Conservation (phyloP, 768 basidiomycete genomes). For the Lenzites betulinus region DNA sequence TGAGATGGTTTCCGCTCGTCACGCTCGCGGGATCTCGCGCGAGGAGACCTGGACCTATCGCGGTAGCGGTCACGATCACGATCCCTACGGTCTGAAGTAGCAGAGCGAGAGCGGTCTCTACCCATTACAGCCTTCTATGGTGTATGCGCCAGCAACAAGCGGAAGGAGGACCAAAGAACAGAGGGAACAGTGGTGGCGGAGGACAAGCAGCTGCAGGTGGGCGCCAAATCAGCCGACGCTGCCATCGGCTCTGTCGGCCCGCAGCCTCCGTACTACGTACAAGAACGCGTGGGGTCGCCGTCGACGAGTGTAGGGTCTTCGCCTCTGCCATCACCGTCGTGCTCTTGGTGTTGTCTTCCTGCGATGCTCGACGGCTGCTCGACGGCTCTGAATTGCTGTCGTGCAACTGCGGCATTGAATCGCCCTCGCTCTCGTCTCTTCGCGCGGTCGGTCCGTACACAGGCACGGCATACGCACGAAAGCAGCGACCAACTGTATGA, state of each 20-base stretch:
- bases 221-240: background rate
- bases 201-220: background rate
- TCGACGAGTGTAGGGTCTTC: background rate
- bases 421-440: constrained; percentile 32
- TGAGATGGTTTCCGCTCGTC: constrained; percentile 23
- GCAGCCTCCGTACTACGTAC: background rate
- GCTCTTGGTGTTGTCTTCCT: background rate
- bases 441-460: constrained; percentile 52
- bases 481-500: constrained; percentile 22
- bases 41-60: constrained; percentile 28
- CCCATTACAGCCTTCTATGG: constrained; percentile 38
- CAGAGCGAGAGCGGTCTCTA: constrained; percentile 51
- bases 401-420: constrained; percentile 22
- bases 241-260: background rate
- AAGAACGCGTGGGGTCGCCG: background rate
- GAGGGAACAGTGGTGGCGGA: constrained; percentile 2
- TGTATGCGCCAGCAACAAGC: background rate
- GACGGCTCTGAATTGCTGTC: background rate
- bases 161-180: background rate
- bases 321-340: background rate
- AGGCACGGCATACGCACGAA: constrained; percentile 45
- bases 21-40: constrained; percentile 29
- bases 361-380: constrained; percentile 16
- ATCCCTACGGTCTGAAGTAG: constrained; percentile 43
- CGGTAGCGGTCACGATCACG: constrained; percentile 25